These are phyloP conservation scores for Phytophthora crassamura DNA, from an alignment of 352 stramenopile species.

Conservation along the genomic window DNA sequence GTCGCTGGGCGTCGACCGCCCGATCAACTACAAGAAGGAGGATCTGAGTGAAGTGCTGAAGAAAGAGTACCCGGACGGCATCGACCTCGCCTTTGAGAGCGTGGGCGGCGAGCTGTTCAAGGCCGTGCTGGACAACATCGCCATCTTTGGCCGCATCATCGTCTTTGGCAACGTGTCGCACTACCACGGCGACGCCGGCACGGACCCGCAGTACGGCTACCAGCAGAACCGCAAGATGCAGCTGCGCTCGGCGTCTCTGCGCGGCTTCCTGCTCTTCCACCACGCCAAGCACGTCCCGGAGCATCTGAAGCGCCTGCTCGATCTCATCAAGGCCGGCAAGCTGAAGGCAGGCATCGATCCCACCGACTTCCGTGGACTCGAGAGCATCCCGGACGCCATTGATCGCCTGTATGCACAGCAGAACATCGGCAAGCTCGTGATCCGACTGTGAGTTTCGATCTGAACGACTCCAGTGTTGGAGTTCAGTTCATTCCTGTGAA, in stretches of 20 bases:
- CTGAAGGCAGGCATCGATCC: conserved; percentile 59
- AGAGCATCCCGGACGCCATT: conserved; percentile 61
- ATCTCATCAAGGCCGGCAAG: conserved; percentile 58
- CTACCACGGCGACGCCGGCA: conserved; percentile 44
- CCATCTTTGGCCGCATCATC: conserved; percentile 62
- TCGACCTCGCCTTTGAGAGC: conserved; percentile 49
- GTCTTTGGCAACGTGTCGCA: conserved; percentile 62
- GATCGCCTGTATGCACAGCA: conserved; percentile 69
- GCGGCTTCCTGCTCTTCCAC: conserved; percentile 53
- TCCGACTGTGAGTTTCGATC: conserved; percentile 44
- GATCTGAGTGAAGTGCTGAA: conserved; percentile 42
- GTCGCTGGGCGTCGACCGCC: conserved; percentile 51
- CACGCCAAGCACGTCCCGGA: conserved; percentile 39
- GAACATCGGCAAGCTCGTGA: conserved; percentile 84
- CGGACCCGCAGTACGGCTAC: conserved; percentile 36
- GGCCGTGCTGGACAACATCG: conserved; percentile 58
- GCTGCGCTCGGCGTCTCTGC: conserved; percentile 45
- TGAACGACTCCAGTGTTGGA: not conserved
- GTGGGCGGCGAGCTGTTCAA: conserved; percentile 46
- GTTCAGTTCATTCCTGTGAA: not conserved
- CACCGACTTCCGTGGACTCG: conserved; percentile 54
- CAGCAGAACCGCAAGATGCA: conserved; percentile 46
- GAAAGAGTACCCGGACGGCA: conserved; percentile 46
- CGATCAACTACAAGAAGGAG: conserved; percentile 81
- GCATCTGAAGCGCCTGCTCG: conserved; percentile 46